Evolutionary conservation across 176 grass and related monocot species (phyloP).

Genomic region (Aegilops longissima): DNA sequence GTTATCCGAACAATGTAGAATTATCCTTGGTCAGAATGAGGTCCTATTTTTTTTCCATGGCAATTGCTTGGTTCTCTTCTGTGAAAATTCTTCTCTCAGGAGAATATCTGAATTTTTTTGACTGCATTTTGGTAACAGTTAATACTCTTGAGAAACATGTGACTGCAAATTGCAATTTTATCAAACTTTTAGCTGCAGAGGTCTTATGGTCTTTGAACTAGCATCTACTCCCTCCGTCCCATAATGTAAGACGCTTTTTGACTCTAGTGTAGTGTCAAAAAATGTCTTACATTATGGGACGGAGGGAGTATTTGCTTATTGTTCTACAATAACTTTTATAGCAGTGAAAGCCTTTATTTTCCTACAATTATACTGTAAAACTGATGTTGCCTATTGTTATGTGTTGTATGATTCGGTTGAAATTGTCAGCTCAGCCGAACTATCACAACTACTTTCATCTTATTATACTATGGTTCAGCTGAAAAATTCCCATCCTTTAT

Average conservation of each 20-base stretch:
- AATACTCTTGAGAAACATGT: not conserved
- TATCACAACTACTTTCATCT: not conserved
- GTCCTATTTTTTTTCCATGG: not conserved
- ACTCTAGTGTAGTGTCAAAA: too few relatives aligned
- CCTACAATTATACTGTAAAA: not conserved
- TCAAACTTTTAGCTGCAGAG: not conserved
- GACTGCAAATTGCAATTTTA: not conserved
- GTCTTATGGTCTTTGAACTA: not conserved
- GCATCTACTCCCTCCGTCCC: not conserved
- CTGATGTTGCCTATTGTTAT: not conserved
- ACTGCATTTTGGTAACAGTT: not conserved
- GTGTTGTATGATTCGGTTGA: not conserved
- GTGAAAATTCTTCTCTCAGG: constrained; percentile 8
- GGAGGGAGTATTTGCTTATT: not conserved
- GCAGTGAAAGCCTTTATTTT: not conserved
- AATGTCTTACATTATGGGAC: too few relatives aligned
- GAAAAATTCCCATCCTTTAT: constrained; percentile 4
- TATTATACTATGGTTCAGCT: not conserved
- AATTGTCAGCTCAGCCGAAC: constrained; percentile 15
- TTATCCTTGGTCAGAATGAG: not conserved
- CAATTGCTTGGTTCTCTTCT: not conserved
- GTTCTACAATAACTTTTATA: not conserved
- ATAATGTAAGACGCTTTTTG: too few relatives aligned
- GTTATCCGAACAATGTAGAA: constrained; percentile 1
- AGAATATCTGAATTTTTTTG: not conserved